phyloP scores from a whole-genome alignment of 495 filamentous ascomycete species.

The Hapsidospora chrysogenum region DNA sequence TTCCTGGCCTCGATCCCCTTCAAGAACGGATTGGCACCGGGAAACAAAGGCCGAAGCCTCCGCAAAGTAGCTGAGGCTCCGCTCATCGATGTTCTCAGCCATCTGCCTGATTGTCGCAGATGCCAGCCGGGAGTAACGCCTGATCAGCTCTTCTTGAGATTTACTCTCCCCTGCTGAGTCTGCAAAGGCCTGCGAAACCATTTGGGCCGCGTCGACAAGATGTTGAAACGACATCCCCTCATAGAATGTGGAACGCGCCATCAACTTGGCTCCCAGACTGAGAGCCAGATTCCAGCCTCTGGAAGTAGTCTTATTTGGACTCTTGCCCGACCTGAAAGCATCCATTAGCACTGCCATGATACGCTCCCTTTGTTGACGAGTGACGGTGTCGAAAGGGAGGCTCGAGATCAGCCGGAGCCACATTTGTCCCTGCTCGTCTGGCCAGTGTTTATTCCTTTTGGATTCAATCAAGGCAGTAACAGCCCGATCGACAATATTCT shows the following conservation, averaged over 20 bases:
- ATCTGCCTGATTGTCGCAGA: conserved; percentile 10
- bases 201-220: conserved; percentile 5
- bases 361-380: conserved; percentile 17
- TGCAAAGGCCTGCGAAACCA: conserved; percentile 4
- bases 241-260: conserved; percentile 30
- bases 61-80: conserved; percentile 1
- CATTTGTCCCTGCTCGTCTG: neutral
- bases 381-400: conserved; percentile 10
- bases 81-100: conserved; percentile 5
- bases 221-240: conserved; percentile 10
- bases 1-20: neutral
- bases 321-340: neutral
- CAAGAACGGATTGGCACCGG: neutral
- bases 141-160: neutral
- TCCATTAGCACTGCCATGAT: conserved; percentile 11
- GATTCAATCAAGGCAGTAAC: conserved; percentile 36
- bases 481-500: conserved; percentile 18
- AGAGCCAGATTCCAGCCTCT: conserved; percentile 16
- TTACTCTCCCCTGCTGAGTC: neutral
- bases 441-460: conserved; percentile 26
- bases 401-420: conserved; percentile 6
- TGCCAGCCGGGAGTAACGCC: neutral
- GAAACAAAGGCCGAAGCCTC: neutral
- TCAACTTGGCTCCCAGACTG: conserved; percentile 28
- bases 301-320: neutral